A percentile compares a stretch with the other conserved stretches of the same genome.
phyloP scores from a whole-genome alignment of 2,329 filamentous ascomycete genomes.

The Neodidymelliopsis sp. region DNA sequence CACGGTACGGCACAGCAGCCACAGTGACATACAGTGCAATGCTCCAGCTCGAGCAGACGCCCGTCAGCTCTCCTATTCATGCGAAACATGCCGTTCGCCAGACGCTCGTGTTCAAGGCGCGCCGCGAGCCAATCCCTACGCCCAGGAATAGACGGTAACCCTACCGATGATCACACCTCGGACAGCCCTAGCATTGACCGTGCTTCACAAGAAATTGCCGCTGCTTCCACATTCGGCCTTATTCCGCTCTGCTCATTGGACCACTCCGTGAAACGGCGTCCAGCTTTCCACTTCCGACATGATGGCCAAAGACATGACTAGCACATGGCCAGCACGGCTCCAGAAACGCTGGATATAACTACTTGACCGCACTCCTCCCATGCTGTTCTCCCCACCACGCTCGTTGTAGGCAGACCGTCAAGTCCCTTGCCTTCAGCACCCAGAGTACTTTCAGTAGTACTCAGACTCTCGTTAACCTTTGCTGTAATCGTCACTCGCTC shows the following conservation, averaged over 20 bases:
- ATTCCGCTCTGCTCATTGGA: slow-evolving; percentile 9
- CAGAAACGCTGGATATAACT: slow-evolving; percentile 23
- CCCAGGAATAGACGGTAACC: slow-evolving; percentile 37
- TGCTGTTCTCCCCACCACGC: slow-evolving; percentile 23
- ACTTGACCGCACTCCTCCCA: slow-evolving; percentile 32
- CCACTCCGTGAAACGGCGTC: slow-evolving; percentile 15
- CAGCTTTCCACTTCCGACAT: slow-evolving; percentile 18
- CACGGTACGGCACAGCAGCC: background rate
- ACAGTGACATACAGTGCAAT: background rate
- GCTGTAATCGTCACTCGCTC: slow-evolving; percentile 18
- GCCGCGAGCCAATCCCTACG: slow-evolving; percentile 26
- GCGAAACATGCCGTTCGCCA: slow-evolving; percentile 19
- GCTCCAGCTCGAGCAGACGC: slow-evolving; percentile 15
- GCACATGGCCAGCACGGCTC: slow-evolving; percentile 11
- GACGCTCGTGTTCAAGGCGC: slow-evolving; percentile 14
- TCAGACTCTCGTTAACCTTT: slow-evolving; percentile 25
- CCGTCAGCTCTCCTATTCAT: background rate
- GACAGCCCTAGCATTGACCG: slow-evolving; percentile 32
- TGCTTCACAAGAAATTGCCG: slow-evolving; percentile 36
- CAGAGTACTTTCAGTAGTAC: slow-evolving; percentile 22
- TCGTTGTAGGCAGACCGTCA: slow-evolving; percentile 35
- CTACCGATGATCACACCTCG: slow-evolving; percentile 32
- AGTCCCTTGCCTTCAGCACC: slow-evolving; percentile 36
- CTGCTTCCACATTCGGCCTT: slow-evolving; percentile 29
- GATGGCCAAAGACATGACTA: slow-evolving; percentile 25